Percentiles rank a stretch among this genome's conserved stretches.
Evolutionary conservation across 1,139 yeast genomes (phyloP).

Genomic region (Debaryomyces coudertii): DNA sequence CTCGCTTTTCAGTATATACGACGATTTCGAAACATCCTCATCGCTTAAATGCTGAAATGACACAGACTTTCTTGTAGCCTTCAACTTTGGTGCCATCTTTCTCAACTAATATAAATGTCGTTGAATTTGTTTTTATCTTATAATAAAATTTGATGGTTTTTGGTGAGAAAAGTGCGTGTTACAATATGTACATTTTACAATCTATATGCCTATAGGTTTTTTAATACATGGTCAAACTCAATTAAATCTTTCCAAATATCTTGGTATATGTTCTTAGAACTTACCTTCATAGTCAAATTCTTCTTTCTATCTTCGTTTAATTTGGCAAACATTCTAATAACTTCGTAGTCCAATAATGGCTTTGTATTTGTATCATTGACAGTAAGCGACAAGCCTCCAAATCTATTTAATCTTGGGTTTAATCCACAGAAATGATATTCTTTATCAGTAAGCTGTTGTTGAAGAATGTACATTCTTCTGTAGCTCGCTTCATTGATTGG

Average conservation of each 20-base stretch:
- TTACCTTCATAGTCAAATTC: slow-evolving; percentile 57
- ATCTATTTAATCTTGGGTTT: slow-evolving; percentile 74
- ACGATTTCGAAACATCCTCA: slow-evolving; percentile 4
- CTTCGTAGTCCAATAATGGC: slow-evolving; percentile 64
- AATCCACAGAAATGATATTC: slow-evolving; percentile 76
- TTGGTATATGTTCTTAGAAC: slow-evolving; percentile 52
- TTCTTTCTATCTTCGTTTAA: slow-evolving; percentile 61
- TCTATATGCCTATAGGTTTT: slow-evolving; percentile 24
- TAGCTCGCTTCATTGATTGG: slow-evolving; percentile 78
- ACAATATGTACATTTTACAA: not conserved
- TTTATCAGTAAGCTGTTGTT: slow-evolving; percentile 82
- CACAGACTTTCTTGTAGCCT: slow-evolving; percentile 12
- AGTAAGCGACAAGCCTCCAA: slow-evolving; percentile 48
- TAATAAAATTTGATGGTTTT: not conserved
- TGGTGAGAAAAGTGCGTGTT: slow-evolving; percentile 5
- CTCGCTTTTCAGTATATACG: slow-evolving; percentile 1
- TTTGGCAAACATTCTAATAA: slow-evolving; percentile 54
- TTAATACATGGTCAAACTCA: slow-evolving; percentile 47
- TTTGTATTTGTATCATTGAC: slow-evolving; percentile 46
- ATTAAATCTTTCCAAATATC: slow-evolving; percentile 74
- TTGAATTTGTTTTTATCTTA: not conserved
- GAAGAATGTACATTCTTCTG: slow-evolving; percentile 80
- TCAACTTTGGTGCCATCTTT: slow-evolving; percentile 8
- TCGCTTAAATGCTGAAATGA: slow-evolving; percentile 12
- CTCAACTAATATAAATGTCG: not conserved